A percentile compares a stretch with the other conserved stretches of the same genome.
Conservation (phyloP, 768 basidiomycete genomes). For the Mycena latifolia region DNA sequence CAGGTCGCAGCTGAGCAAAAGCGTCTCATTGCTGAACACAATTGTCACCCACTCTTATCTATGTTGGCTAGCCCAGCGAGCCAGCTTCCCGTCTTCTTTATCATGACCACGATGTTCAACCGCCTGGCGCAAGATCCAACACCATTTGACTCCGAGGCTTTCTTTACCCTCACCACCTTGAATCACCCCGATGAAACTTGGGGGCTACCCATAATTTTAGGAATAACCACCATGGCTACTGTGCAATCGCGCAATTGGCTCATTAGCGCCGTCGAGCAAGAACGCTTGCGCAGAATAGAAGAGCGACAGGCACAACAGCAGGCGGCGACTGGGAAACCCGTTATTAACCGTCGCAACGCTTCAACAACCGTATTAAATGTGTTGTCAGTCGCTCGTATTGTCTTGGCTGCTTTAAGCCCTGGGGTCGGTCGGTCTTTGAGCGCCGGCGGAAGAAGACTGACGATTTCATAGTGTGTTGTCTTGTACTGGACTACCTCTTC, state of each 20-base stretch:
- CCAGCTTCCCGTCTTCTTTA: slow-evolving; percentile 81
- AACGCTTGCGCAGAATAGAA: slow-evolving; percentile 61
- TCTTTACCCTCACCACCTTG: slow-evolving; percentile 79
- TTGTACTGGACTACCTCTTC: slow-evolving; percentile 87
- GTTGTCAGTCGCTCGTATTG: slow-evolving; percentile 74
- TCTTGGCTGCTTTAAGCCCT: slow-evolving; percentile 75
- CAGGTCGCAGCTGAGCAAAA: slow-evolving; percentile 69
- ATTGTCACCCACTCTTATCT: slow-evolving; percentile 68
- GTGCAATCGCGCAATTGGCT: slow-evolving; percentile 85
- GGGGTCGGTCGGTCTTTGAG: slow-evolving; percentile 63
- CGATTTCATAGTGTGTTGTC: slow-evolving; percentile 64
- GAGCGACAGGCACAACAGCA: slow-evolving; percentile 58
- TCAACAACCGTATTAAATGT: slow-evolving; percentile 68
- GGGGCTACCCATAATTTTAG: slow-evolving; percentile 76
- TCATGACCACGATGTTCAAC: slow-evolving; percentile 70
- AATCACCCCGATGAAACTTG: slow-evolving; percentile 79
- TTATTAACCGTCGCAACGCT: slow-evolving; percentile 56
- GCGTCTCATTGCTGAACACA: slow-evolving; percentile 70
- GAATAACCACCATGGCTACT: slow-evolving; percentile 82
- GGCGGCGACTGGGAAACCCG: slow-evolving; percentile 59
- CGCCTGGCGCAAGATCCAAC: slow-evolving; percentile 69
- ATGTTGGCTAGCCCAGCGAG: slow-evolving; percentile 71
- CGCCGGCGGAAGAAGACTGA: slow-evolving; percentile 6
- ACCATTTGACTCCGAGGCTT: slow-evolving; percentile 82
- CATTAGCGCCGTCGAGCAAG: slow-evolving; percentile 67